Conservation (phyloP, 306 rosid species). For the Canavalia ensiformis region DNA sequence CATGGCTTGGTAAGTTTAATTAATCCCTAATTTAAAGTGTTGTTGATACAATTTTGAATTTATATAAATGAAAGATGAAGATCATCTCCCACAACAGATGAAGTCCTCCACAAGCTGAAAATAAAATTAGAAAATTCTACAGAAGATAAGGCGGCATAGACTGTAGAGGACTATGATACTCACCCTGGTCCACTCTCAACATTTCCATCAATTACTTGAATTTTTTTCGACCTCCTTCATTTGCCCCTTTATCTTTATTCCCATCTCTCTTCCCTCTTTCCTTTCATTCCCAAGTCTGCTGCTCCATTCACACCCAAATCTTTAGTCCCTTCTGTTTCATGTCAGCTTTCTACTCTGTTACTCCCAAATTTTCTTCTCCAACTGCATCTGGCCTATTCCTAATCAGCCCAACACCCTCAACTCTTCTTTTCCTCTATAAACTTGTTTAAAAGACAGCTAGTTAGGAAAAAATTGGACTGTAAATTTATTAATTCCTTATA, state of each 20-base stretch:
- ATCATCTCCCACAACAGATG: constrained; percentile 5
- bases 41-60: constrained; percentile 16
- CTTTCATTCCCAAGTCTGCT: constrained; percentile 9
- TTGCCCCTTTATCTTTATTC: neutral
- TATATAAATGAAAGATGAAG: constrained; percentile 24
- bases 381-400: neutral
- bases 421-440: neutral
- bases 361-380: neutral
- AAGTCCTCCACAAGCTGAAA: constrained; percentile 2
- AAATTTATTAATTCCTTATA: neutral
- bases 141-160: constrained; percentile 9
- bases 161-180: neutral
- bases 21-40: neutral
- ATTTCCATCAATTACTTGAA: neutral
- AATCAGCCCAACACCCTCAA: neutral
- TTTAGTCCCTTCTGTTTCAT: neutral
- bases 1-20: constrained; percentile 88
- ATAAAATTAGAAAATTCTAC: constrained; percentile 1
- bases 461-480: neutral
- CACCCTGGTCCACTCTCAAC: constrained; percentile 24
- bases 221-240: neutral
- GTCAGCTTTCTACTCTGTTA: neutral
- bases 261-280: neutral
- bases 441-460: neutral
- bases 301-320: neutral